Evolutionary conservation across 75 land plant species (phyloP).

Genomic region (Sequoiadendron giganteum): DNA sequence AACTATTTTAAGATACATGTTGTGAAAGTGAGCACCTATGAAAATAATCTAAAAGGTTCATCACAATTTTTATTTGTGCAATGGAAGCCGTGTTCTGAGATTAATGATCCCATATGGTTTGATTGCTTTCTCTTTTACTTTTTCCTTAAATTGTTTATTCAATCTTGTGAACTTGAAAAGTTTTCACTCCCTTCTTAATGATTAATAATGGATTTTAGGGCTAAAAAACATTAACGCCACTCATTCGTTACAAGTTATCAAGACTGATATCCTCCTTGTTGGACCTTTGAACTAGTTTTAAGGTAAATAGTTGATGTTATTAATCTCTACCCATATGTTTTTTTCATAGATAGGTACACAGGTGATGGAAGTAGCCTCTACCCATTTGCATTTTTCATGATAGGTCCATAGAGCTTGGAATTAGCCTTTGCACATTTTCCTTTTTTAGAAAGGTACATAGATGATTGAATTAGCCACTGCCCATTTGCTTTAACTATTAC

Average conservation of each 20-base stretch:
- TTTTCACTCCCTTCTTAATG: background rate
- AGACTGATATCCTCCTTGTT: background rate
- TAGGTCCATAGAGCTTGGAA: slow-evolving; percentile 17
- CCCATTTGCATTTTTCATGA: slow-evolving; percentile 34
- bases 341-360: slow-evolving; percentile 35
- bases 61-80: background rate
- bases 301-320: background rate
- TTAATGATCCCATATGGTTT: background rate
- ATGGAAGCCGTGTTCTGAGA: background rate
- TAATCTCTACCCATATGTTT: background rate
- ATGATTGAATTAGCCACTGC: background rate
- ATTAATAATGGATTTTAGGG: background rate
- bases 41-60: no score
- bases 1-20: background rate
- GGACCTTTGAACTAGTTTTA: slow-evolving; percentile 1
- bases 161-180: background rate
- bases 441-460: slow-evolving; percentile 24
- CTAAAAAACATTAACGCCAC: background rate
- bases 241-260: background rate
- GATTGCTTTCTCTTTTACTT: background rate
- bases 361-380: background rate
- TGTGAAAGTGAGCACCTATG: background rate
- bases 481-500: background rate
- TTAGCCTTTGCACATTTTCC: background rate
- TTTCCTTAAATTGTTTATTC: background rate